Evolutionary conservation across 2,329 filamentous ascomycete genomes (phyloP).

Genomic region (Seiridium unicorne): DNA sequence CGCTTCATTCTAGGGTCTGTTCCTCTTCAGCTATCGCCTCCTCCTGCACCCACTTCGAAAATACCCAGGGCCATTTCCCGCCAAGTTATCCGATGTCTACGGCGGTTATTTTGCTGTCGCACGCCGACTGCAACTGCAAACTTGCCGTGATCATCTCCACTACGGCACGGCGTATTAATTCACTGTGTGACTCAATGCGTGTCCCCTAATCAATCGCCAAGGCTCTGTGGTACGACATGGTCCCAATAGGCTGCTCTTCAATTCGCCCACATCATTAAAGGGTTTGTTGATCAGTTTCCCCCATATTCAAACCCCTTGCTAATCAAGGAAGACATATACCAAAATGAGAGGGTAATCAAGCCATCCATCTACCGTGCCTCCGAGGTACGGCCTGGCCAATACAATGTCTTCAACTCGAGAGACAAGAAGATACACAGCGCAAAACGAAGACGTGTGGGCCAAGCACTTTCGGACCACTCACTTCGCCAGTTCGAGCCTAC

Average conservation of each 20-base stretch:
- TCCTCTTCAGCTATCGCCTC: not conserved
- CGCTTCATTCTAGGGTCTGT: not conserved
- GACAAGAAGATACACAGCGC: not conserved
- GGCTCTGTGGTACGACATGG: slow-evolving; percentile 16
- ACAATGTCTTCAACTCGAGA: slow-evolving; percentile 9
- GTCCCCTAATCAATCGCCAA: not conserved
- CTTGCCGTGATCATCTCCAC: not conserved
- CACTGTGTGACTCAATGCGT: not conserved
- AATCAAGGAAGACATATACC: slow-evolving; percentile 16
- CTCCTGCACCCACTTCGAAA: not conserved
- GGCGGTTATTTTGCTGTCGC: not conserved
- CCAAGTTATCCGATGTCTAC: slow-evolving; percentile 1
- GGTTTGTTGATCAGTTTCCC: not conserved
- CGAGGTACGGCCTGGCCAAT: slow-evolving; percentile 7
- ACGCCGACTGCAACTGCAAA: not conserved
- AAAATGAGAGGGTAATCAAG: slow-evolving; percentile 16
- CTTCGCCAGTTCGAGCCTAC: slow-evolving; percentile 7
- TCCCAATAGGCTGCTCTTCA: slow-evolving; percentile 19
- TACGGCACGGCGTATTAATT: not conserved
- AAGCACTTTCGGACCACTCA: slow-evolving; percentile 2
- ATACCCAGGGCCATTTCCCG: slow-evolving; percentile 2
- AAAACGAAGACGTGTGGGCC: slow-evolving; percentile 7
- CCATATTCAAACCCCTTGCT: not conserved
- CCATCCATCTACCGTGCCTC: slow-evolving; percentile 15
- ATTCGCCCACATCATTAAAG: slow-evolving; percentile 13